A percentile compares a stretch with the other conserved stretches of the same genome.
Evolutionary conservation across 2,329 filamentous ascomycete species (phyloP).

Genomic region (Plectosphaerella sp.): DNA sequence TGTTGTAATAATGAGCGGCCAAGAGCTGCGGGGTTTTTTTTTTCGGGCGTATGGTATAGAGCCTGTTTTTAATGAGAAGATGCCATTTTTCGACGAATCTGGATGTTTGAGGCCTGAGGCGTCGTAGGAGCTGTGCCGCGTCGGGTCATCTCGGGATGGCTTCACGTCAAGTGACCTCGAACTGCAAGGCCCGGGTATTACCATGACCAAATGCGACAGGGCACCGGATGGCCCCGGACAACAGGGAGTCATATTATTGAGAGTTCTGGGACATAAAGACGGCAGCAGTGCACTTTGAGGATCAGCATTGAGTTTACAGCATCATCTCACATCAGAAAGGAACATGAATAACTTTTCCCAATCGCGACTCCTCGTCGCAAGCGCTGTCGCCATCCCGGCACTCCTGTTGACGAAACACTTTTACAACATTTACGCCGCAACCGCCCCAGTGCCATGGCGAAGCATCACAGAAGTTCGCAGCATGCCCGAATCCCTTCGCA

Average conservation of each 20-base stretch:
- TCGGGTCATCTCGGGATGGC: background rate
- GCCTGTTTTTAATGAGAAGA: background rate
- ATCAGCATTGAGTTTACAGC: too few relatives aligned
- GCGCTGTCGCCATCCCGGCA: background rate
- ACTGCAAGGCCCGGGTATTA: background rate
- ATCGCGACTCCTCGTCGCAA: background rate
- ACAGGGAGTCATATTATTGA: too few relatives aligned
- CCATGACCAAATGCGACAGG: background rate
- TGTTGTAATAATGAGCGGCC: too few relatives aligned
- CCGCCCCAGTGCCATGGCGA: background rate
- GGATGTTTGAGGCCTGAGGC: background rate
- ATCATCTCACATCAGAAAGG: too few relatives aligned
- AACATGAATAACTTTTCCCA: too few relatives aligned
- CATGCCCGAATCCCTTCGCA: constrained; percentile 17
- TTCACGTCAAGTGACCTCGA: background rate
- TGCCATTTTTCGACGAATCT: background rate
- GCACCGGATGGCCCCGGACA: background rate
- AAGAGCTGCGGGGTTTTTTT: background rate
- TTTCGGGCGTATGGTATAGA: background rate
- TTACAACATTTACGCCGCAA: background rate
- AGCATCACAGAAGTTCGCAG: constrained; percentile 10
- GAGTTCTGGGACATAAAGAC: too few relatives aligned
- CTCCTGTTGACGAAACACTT: background rate
- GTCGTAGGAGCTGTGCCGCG: background rate
- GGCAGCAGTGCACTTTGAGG: too few relatives aligned